A percentile compares a stretch with the other conserved stretches of the same genome.
Evolutionary conservation across 805 yeast species (phyloP).

Genomic region (Pichia deserticola): DNA sequence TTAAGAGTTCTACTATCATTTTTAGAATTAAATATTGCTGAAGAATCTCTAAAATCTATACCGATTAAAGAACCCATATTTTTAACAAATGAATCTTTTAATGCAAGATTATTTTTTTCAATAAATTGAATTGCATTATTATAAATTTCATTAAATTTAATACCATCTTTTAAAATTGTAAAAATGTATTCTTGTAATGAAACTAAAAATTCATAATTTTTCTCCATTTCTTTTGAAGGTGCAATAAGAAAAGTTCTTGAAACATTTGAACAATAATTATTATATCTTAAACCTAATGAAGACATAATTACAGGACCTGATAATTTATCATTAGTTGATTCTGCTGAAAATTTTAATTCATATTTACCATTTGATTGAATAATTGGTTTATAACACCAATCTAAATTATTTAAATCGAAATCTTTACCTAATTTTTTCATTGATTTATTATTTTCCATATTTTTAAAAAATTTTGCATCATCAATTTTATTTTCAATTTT

Average conservation of each 20-base stretch:
- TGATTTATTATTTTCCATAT: conserved; percentile 36
- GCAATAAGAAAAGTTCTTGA: conserved; percentile 86
- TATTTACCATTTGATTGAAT: conserved; percentile 82
- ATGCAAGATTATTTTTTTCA: conserved; percentile 54
- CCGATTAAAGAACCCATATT: conserved; percentile 88
- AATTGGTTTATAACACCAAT: conserved; percentile 92
- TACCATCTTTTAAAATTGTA: conserved; percentile 57
- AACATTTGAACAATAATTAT: conserved; percentile 79
- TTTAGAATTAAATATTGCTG: conserved; percentile 64
- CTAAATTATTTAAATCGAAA: conserved; percentile 68
- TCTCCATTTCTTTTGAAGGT: conserved; percentile 73
- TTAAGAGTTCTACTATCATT: conserved; percentile 52
- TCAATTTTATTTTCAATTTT: conserved; percentile 77
- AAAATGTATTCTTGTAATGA: conserved; percentile 63
- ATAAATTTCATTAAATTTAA: conserved; percentile 59
- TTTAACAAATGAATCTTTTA: conserved; percentile 59
- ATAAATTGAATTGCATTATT: conserved; percentile 54
- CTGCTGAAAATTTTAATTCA: conserved; percentile 78
- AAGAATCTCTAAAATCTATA: conserved; percentile 78
- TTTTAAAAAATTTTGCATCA: conserved; percentile 58
- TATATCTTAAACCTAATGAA: conserved; percentile 80
- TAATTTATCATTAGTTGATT: conserved; percentile 56
- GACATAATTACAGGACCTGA: conserved; percentile 77
- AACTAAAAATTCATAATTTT: conserved; percentile 69
- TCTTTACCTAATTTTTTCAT: conserved; percentile 56